Conservation (phyloP, 257 asterid genomes). For the Avicennia marina region DNA sequence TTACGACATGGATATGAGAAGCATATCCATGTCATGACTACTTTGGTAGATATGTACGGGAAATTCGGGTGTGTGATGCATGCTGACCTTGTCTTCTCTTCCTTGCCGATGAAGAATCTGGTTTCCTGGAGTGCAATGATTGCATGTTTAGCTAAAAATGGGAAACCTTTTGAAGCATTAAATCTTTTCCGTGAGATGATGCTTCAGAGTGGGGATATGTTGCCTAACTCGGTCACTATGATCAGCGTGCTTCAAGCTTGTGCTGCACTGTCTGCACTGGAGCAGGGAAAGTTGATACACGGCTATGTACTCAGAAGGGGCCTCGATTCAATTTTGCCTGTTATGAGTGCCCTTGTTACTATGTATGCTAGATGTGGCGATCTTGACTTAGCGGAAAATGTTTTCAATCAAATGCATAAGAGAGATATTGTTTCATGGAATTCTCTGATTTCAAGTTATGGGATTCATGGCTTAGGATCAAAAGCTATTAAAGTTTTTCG, state of each 20-base stretch:
- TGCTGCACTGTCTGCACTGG: conserved; percentile 70
- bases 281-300: conserved; percentile 84
- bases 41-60: conserved; percentile 77
- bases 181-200: conserved; percentile 65
- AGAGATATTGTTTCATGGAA: conserved; percentile 79
- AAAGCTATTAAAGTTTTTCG: conserved; percentile 46
- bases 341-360: conserved; percentile 65
- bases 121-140: conserved; percentile 97
- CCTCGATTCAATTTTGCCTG: conserved; percentile 73
- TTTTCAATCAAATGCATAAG: conserved; percentile 41
- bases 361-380: conserved; percentile 84
- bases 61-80: conserved; percentile 53
- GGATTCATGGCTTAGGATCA: conserved; percentile 64
- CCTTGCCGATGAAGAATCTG: conserved; percentile 64
- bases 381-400: conserved; percentile 40
- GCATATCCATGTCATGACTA: conserved; percentile 79
- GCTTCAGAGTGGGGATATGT: conserved; percentile 35
- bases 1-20: conserved; percentile 70
- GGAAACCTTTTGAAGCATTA: conserved; percentile 60
- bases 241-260: conserved; percentile 92
- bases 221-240: conserved; percentile 93
- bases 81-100: conserved; percentile 50
- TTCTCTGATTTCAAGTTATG: conserved; percentile 67
- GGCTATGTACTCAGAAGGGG: conserved; percentile 73
- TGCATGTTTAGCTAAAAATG: conserved; percentile 70